A percentile compares a stretch with the other conserved stretches of the same genome.
Evolutionary conservation across 805 yeast species (phyloP).

Genomic region (Suhomyces emberorum): DNA sequence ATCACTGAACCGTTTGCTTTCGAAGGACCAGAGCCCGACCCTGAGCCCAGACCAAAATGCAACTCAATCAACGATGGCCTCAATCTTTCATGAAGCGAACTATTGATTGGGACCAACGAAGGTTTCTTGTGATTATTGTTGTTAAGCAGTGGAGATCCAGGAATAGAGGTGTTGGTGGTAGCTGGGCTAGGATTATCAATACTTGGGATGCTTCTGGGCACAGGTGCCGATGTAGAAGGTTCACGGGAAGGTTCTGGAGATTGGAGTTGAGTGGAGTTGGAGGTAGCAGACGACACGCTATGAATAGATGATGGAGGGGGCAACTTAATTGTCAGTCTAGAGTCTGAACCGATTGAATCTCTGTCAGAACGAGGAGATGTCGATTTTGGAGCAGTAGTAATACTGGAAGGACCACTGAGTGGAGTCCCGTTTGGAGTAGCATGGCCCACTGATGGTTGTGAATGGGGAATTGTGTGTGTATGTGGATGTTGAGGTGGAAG

Average conservation of each 20-base stretch:
- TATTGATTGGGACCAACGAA: conserved; percentile 15
- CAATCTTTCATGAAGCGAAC: conserved; percentile 25
- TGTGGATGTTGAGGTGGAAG: background rate
- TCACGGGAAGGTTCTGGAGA: conserved; percentile 4
- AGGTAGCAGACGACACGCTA: conserved; percentile 7
- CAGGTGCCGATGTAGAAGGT: background rate
- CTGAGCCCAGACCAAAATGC: conserved; percentile 14
- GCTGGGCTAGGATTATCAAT: background rate
- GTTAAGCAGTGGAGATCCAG: conserved; percentile 9
- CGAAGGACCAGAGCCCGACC: background rate
- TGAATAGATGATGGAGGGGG: conserved; percentile 22
- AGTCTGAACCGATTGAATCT: background rate
- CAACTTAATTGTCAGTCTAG: conserved; percentile 12
- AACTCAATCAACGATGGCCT: conserved; percentile 37
- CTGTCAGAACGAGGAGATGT: conserved; percentile 1
- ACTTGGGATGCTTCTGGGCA: conserved; percentile 12
- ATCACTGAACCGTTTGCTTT: conserved; percentile 1
- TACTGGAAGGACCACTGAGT: background rate
- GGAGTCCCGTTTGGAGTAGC: background rate
- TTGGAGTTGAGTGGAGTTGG: conserved; percentile 2
- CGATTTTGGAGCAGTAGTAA: conserved; percentile 1
- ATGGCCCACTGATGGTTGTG: too few species aligned
- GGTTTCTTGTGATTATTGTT: conserved; percentile 12
- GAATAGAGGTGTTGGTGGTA: conserved; percentile 9
- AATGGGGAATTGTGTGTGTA: too few species aligned